phyloP scores from a whole-genome alignment of 495 filamentous ascomycete genomes.

The Immersiella caudata region DNA sequence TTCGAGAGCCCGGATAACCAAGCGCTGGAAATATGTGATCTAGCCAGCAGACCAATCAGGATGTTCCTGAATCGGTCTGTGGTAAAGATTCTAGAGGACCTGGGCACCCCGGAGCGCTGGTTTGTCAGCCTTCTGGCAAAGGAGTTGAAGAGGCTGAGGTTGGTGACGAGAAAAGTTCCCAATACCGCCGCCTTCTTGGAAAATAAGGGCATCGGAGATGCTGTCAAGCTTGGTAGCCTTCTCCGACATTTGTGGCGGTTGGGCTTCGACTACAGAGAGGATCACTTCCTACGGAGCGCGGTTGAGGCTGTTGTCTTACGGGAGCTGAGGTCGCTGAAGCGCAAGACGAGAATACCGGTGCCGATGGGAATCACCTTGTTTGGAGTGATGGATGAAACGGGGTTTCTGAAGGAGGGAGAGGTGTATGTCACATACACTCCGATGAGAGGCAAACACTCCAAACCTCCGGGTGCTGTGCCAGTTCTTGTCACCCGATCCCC shows the following conservation, averaged over 20 bases:
- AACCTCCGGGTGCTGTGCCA: constrained; percentile 23
- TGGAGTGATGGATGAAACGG: constrained; percentile 84
- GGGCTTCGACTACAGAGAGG: constrained; percentile 62
- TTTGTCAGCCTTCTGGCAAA: constrained; percentile 64
- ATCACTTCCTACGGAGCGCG: constrained; percentile 63
- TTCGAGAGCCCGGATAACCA: constrained; percentile 58
- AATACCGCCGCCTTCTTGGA: constrained; percentile 68
- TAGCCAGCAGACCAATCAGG: constrained; percentile 63
- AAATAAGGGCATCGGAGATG: constrained; percentile 54
- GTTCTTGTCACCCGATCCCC: constrained; percentile 71
- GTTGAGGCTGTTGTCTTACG: constrained; percentile 67
- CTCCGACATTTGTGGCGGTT: constrained; percentile 57
- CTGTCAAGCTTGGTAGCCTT: constrained; percentile 59
- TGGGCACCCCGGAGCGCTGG: constrained; percentile 52
- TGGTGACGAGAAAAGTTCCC: constrained; percentile 52
- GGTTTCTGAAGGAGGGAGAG: constrained; percentile 64
- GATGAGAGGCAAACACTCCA: constrained; percentile 24
- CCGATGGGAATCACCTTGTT: constrained; percentile 69
- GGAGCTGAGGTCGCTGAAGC: constrained; percentile 71
- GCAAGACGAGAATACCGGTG: constrained; percentile 73
- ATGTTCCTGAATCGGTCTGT: constrained; percentile 73
- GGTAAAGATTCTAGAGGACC: constrained; percentile 84
- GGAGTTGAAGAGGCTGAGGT: constrained; percentile 59
- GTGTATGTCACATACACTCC: constrained; percentile 60
- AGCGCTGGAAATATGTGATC: constrained; percentile 75